A percentile compares a stretch with the other conserved stretches of the same genome.
These are phyloP conservation scores for Elsinoe arachidis DNA, from an alignment of 2,329 filamentous ascomycete genomes.

Conservation along the genomic window DNA sequence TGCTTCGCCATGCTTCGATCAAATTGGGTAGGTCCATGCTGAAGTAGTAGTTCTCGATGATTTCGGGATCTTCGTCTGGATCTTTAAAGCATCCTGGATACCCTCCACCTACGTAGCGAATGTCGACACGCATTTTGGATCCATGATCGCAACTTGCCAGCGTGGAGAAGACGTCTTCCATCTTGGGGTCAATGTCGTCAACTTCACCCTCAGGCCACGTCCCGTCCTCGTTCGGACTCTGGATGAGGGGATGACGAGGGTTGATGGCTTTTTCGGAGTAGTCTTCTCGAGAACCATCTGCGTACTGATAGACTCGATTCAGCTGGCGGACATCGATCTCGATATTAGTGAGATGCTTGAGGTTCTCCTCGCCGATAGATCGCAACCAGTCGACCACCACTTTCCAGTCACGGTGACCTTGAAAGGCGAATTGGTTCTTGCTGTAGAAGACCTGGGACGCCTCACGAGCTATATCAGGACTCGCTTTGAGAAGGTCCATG, in stretches of 20 bases:
- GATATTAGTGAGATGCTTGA: not conserved
- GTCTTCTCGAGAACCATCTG: conserved; percentile 1
- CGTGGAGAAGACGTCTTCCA: conserved; percentile 10
- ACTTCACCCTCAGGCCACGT: conserved; percentile 5
- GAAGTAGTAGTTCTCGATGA: not conserved
- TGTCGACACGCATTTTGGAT: not conserved
- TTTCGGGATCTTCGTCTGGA: not conserved
- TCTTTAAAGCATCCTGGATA: conserved; percentile 5
- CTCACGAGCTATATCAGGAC: not conserved
- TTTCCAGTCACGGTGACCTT: not conserved
- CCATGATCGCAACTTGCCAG: not conserved
- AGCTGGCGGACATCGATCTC: conserved; percentile 4
- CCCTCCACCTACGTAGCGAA: not conserved
- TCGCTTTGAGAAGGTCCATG: not conserved
- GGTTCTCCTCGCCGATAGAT: conserved; percentile 8
- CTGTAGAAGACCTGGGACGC: conserved; percentile 8
- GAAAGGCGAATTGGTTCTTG: conserved; percentile 9
- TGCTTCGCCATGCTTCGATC: conserved; percentile 9
- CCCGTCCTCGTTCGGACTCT: not conserved
- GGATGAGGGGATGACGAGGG: conserved; percentile 3
- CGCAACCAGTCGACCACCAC: conserved; percentile 2
- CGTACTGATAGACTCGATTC: not conserved
- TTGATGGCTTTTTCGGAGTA: not conserved
- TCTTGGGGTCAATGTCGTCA: conserved; percentile 8
- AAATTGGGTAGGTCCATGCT: conserved; percentile 9